Conservation (phyloP, 2,329 filamentous ascomycete genomes). For the Fusarium mangiferae region DNA sequence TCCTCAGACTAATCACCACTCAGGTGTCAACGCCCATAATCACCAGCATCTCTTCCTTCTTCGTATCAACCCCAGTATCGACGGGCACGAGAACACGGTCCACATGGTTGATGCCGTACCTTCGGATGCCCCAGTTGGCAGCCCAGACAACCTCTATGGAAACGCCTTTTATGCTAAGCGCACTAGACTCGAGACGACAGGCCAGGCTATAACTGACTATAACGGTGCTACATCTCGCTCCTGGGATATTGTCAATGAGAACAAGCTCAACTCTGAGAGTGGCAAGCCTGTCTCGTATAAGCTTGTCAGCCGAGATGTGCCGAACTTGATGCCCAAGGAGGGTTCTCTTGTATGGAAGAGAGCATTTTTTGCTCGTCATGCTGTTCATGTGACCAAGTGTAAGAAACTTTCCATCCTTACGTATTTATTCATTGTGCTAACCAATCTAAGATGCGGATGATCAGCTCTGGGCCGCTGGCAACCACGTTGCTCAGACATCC, state of each 20-base stretch:
- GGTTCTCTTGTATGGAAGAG: slow-evolving; percentile 88
- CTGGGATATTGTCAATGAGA: slow-evolving; percentile 91
- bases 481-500: slow-evolving; percentile 87
- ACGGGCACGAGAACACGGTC: slow-evolving; percentile 85
- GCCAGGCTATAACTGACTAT: slow-evolving; percentile 79
- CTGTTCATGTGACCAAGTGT: slow-evolving; percentile 91
- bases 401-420: slow-evolving; percentile 48
- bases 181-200: slow-evolving; percentile 79
- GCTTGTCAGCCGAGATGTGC: slow-evolving; percentile 87
- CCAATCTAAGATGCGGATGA: slow-evolving; percentile 75
- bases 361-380: slow-evolving; percentile 86
- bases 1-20: neutral
- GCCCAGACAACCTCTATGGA: slow-evolving; percentile 84
- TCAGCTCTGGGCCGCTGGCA: slow-evolving; percentile 85
- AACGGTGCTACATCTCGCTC: slow-evolving; percentile 81
- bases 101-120: slow-evolving; percentile 84
- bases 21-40: slow-evolving; percentile 84
- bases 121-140: slow-evolving; percentile 79
- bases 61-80: slow-evolving; percentile 86
- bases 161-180: slow-evolving; percentile 90
- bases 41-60: slow-evolving; percentile 96
- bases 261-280: slow-evolving; percentile 83
- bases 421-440: neutral
- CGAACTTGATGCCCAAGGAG: slow-evolving; percentile 80
- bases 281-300: slow-evolving; percentile 89